Conservation (phyloP, 768 basidiomycete genomes). For the Tricholoma matsutake region DNA sequence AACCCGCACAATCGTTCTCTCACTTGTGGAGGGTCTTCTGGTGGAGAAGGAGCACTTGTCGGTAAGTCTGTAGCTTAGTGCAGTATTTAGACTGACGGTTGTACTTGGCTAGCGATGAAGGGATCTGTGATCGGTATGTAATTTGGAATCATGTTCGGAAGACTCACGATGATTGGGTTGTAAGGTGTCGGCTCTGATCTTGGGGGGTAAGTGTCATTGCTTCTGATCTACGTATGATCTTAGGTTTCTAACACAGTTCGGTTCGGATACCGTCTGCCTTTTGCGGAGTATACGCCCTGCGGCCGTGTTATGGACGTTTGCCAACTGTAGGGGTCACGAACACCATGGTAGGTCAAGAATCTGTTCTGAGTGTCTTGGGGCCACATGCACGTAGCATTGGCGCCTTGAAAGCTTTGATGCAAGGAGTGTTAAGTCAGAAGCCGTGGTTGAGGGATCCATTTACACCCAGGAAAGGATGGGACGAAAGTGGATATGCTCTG, state of each 20-base stretch:
- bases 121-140: conserved; percentile 41
- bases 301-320: conserved; percentile 65
- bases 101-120: conserved; percentile 31
- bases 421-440: conserved; percentile 53
- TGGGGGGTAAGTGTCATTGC: conserved; percentile 50
- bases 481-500: conserved; percentile 55
- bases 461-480: conserved; percentile 57
- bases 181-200: conserved; percentile 79
- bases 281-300: conserved; percentile 68
- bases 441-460: conserved; percentile 71
- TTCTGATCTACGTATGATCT: not conserved
- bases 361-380: conserved; percentile 68
- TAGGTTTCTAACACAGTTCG: conserved; percentile 40
- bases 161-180: conserved; percentile 8
- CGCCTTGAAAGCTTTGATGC: conserved; percentile 65
- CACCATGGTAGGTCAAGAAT: conserved; percentile 68
- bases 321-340: conserved; percentile 70
- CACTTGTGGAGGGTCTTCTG: conserved; percentile 78
- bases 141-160: not conserved
- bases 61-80: conserved; percentile 30
- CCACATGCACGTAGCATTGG: conserved; percentile 59
- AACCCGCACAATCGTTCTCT: conserved; percentile 74
- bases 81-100: not conserved
- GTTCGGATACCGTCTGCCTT: conserved; percentile 70
- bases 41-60: conserved; percentile 81